Evolutionary conservation across 139 green algal species (phyloP), one percentile per base, ranked within the genome.

Genomic region (Picochlorum sp.): DNA sequence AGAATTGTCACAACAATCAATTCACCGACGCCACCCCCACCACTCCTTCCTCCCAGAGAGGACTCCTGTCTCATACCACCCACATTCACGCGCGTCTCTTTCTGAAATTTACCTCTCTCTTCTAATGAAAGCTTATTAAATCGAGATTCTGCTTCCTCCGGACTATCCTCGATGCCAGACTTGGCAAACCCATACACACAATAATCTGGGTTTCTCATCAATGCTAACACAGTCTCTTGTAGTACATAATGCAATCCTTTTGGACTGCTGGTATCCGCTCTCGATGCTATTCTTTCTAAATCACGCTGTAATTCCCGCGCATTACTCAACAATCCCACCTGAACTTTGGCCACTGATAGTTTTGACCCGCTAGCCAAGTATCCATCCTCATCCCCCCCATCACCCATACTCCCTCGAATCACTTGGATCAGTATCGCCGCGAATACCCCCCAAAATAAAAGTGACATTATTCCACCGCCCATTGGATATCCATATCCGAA

Each of bases 71-170:
- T 68, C 45, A 70, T 67, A 44, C 89, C 86, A 28, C 78, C 84
- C 23, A 97, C 82, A 63, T 98, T 98, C 23, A 84, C 75, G 2
- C 90, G 72, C 1, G 92, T 98, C 80, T 98, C 92, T 68, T 90
- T 77, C 70, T 90, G 73, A 71, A 98, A 96, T 75, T 98, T 98
- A 57, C 74, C 67, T 6, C 93, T 81, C 24, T 90, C 84, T 62
- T 83, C 72, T 34, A 90, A 55, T 1, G 78, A 85, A 8, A 77
- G 64, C 49, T 81, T 67, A 78, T 86, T 95, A 65, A 96, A 96
- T 1, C 24, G 11, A 1, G 57, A 59, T 72, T 96, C 89, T 2
- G 80, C 85, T 4, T 52, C 68, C 63, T 88, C 81, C 1, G 80
- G 51, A 26, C 60, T 62, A 4, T 66, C 41, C 34, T 68, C 57